Base-by-base conservation (phyloP, 148 eudicot genomes). In the Silene uniflora region DNA sequence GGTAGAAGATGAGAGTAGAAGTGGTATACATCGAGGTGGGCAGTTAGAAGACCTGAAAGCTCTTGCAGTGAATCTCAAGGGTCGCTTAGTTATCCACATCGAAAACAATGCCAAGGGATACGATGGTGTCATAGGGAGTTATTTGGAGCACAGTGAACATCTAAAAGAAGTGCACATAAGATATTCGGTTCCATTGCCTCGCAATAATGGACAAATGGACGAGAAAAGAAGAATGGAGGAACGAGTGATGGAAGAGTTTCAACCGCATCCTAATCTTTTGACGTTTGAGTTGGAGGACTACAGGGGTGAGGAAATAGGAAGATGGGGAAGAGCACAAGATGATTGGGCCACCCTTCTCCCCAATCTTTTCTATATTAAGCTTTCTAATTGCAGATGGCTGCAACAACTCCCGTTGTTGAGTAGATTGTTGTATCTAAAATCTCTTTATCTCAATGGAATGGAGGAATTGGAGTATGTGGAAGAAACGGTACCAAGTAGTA, bases 251-350 rank as follows among this genome's bases (percentile, higher is more conserved):
- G 81, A 54, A 56, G 46, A 35, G n/a, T 18, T 77, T 9, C 64
- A 58, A 47, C 86, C 86, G 0, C 75, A 65, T 61, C 35, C 60
- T 24, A 73, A 77, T 61, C 24, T 83, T 1, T 23, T 7, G 23
- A 7, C 0, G 1, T 22, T 80, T 0, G 0, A 0, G n/a, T 0
- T 83, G 27, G 0, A 0, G 0, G 0, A 22, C 0, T 83, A 74
- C 7, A 2, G 0, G 0, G 81, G 83, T 1, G 5, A 9, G 23
- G 63, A 1, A 25, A 70, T 80, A 6, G 67, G 71, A 13, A 55
- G 29, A 10, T 83, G 83, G 86, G 78, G 77, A 12, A 44, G 21
- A n/a, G 2, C 59, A 25, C 16, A 42, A 16, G 56, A 58, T 74
- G 39, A 47, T 11, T 49, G 74, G 56, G 71, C 18, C 0, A 12